These are phyloP conservation scores for Metschnikowia dekortorum DNA, from an alignment of 805 yeast genomes.

Conservation along the genomic window DNA sequence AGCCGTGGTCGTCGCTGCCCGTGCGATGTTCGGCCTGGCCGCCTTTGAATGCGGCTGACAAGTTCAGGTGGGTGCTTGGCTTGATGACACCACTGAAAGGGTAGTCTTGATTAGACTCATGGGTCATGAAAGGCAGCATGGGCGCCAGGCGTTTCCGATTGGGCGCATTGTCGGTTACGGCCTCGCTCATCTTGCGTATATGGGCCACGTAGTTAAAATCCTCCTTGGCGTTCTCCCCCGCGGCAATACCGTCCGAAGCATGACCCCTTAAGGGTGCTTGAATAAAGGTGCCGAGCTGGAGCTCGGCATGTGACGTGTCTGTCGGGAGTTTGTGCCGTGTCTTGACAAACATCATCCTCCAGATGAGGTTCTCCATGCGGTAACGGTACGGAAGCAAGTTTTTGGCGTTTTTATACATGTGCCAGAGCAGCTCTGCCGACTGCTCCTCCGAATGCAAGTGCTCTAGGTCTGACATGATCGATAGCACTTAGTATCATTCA, in stretches of 20 bases:
- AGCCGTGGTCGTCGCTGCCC: slow-evolving; percentile 11
- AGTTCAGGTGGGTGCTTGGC: slow-evolving; percentile 13
- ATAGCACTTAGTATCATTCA: not conserved
- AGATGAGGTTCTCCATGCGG: slow-evolving; percentile 79
- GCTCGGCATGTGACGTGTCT: not conserved
- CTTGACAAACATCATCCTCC: slow-evolving; percentile 75
- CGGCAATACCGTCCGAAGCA: slow-evolving; percentile 5
- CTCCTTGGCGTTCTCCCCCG: slow-evolving; percentile 43
- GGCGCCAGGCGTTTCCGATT: slow-evolving; percentile 18
- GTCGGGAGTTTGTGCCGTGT: slow-evolving; percentile 7
- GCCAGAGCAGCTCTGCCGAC: slow-evolving; percentile 52
- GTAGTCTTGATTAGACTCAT: slow-evolving; percentile 3
- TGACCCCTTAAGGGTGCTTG: slow-evolving; percentile 8
- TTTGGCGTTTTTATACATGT: slow-evolving; percentile 73
- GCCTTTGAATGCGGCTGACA: slow-evolving; percentile 18
- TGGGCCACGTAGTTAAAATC: slow-evolving; percentile 66
- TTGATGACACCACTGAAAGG: slow-evolving; percentile 1
- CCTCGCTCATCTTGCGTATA: slow-evolving; percentile 51
- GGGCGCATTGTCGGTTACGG: slow-evolving; percentile 18
- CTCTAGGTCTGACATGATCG: not conserved
- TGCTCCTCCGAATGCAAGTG: slow-evolving; percentile 3
- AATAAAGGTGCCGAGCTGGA: slow-evolving; percentile 8
- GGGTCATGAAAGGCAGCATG: slow-evolving; percentile 15
- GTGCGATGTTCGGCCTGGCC: not conserved
- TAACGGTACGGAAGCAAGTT: slow-evolving; percentile 68